phyloP scores from a whole-genome alignment of 352 stramenopile species.

The Pythium apleroticum region DNA sequence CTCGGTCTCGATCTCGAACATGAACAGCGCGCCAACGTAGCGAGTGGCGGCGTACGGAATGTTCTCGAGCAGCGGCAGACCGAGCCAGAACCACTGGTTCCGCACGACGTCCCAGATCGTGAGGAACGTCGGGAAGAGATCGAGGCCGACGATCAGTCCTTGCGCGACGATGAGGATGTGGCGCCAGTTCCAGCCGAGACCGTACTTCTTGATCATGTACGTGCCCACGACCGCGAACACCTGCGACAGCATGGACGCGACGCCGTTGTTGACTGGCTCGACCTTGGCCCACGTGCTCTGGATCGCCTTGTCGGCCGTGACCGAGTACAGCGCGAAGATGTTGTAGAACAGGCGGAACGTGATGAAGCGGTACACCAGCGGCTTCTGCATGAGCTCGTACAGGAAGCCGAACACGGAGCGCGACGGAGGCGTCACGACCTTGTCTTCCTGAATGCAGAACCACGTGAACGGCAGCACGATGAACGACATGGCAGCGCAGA shows the following conservation, averaged over 20 bases:
- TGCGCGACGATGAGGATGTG: neutral
- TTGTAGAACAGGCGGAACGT: constrained; percentile 33
- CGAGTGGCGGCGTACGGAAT: constrained; percentile 19
- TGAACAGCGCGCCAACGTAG: constrained; percentile 22
- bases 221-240: constrained; percentile 42
- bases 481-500: constrained; percentile 37
- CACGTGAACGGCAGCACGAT: constrained; percentile 39
- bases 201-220: constrained; percentile 42
- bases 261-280: constrained; percentile 53
- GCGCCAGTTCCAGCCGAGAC: constrained; percentile 57
- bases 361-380: constrained; percentile 35
- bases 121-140: constrained; percentile 23
- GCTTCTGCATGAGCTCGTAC: constrained; percentile 55
- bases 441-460: constrained; percentile 54
- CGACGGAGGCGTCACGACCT: constrained; percentile 25
- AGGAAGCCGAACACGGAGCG: constrained; percentile 30
- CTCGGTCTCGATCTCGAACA: constrained; percentile 26
- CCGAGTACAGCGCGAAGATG: constrained; percentile 43
- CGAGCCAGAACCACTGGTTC: constrained; percentile 26
- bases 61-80: constrained; percentile 26
- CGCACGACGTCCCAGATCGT: constrained; percentile 30
- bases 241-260: constrained; percentile 45
- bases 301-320: constrained; percentile 48
- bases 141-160: constrained; percentile 3
- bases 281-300: constrained; percentile 55